Percentiles rank a stretch among this genome's conserved stretches.
phyloP scores from a whole-genome alignment of 768 basidiomycete species.

The Gymnopilus junonius region DNA sequence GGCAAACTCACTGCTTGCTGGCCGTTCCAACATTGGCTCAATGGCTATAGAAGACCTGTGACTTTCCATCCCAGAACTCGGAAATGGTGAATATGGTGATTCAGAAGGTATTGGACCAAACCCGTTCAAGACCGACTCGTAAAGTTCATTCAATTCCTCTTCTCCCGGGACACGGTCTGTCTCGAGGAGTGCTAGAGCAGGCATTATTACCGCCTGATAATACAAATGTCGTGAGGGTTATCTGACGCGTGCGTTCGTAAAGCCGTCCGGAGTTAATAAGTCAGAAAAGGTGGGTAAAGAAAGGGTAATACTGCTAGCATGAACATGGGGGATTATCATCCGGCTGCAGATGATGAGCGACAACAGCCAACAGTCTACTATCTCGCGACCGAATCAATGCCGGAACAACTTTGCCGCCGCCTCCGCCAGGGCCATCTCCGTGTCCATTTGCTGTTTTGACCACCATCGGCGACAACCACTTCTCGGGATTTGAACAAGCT shows the following conservation, averaged over 20 bases:
- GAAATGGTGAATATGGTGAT: constrained; percentile 7
- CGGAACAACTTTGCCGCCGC: constrained; percentile 10
- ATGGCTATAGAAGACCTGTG: constrained; percentile 6
- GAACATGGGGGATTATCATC: constrained; percentile 6
- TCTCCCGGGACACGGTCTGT: constrained; percentile 14
- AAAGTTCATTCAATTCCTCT: constrained; percentile 24
- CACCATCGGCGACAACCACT: not conserved
- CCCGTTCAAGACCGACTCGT: constrained; percentile 21
- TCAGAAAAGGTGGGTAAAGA: constrained; percentile 3
- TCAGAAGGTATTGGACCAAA: constrained; percentile 18
- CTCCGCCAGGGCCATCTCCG: not conserved
- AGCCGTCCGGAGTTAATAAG: not conserved
- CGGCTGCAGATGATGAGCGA: constrained; percentile 9
- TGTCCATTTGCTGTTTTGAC: not conserved
- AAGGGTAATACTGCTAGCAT: not conserved
- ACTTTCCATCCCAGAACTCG: constrained; percentile 14
- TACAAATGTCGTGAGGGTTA: not conserved
- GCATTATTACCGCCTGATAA: constrained; percentile 18
- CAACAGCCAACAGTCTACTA: constrained; percentile 5
- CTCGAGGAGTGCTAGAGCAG: constrained; percentile 10
- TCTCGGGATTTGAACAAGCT: not conserved
- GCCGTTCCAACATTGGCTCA: constrained; percentile 1
- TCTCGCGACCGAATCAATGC: constrained; percentile 13
- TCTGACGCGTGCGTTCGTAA: not conserved
- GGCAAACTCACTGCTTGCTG: constrained; percentile 13